phyloP scores from a whole-genome alignment of 257 asterid genomes.

The Salvia splendens region DNA sequence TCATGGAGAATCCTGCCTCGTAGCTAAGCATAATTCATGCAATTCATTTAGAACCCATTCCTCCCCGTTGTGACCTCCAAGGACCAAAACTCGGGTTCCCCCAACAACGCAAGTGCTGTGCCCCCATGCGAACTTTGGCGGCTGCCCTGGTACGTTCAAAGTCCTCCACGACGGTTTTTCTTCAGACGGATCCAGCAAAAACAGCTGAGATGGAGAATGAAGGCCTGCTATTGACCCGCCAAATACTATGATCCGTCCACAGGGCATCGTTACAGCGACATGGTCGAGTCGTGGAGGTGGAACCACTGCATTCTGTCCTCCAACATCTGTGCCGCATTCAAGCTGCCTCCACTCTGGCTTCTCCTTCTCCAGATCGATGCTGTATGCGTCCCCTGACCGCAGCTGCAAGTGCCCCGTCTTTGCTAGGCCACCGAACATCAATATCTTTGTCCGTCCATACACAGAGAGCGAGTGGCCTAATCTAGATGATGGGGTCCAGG shows the following conservation, averaged over 20 bases:
- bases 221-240: conserved; percentile 87
- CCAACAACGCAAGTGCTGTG: conserved; percentile 89
- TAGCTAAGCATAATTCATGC: conserved; percentile 80
- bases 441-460: conserved; percentile 68
- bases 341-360: conserved; percentile 78
- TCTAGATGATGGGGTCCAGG: conserved; percentile 79
- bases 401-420: conserved; percentile 81
- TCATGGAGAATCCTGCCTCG: conserved; percentile 59
- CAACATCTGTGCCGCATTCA: conserved; percentile 67
- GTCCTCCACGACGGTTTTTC: conserved; percentile 84
- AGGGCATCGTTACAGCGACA: conserved; percentile 86
- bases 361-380: conserved; percentile 72
- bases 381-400: conserved; percentile 86
- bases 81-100: conserved; percentile 81
- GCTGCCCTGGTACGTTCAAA: conserved; percentile 72
- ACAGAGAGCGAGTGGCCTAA: conserved; percentile 85
- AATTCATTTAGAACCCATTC: conserved; percentile 81
- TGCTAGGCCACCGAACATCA: conserved; percentile 92
- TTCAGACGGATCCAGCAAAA: conserved; percentile 73
- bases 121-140: conserved; percentile 92
- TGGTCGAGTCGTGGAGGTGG: conserved; percentile 90
- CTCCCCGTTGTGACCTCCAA: conserved; percentile 89
- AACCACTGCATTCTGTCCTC: conserved; percentile 65
- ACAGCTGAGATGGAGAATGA: conserved; percentile 86
- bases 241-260: conserved; percentile 75